phyloP scores from a whole-genome alignment of 2,329 filamentous ascomycete species.

The Rutstroemia sp. region DNA sequence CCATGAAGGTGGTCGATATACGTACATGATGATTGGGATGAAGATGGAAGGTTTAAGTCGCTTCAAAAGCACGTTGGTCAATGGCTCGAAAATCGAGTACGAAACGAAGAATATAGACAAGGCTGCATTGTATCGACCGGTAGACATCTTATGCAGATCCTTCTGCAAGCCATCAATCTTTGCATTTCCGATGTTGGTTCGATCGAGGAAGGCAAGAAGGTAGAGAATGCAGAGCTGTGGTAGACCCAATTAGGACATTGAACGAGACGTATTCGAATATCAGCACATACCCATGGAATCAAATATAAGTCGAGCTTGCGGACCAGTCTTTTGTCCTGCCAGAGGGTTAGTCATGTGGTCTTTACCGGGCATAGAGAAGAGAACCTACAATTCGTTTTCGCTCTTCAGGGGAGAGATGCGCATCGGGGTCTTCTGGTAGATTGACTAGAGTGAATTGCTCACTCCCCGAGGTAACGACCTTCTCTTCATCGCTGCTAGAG shows the following conservation, averaged over 20 bases:
- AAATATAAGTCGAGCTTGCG: slow-evolving; percentile 54
- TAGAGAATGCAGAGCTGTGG: slow-evolving; percentile 62
- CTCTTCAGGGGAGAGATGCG: slow-evolving; percentile 56
- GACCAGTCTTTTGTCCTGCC: slow-evolving; percentile 54
- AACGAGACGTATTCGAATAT: neutral
- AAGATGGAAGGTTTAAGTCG: slow-evolving; percentile 68
- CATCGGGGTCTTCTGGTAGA: slow-evolving; percentile 48
- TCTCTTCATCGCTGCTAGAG: slow-evolving; percentile 7
- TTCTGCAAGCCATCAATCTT: slow-evolving; percentile 52
- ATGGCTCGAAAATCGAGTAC: slow-evolving; percentile 72
- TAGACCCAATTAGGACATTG: slow-evolving; percentile 34
- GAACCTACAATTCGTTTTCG: slow-evolving; percentile 48
- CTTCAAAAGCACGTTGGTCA: slow-evolving; percentile 67
- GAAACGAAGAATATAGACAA: slow-evolving; percentile 83
- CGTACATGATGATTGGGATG: slow-evolving; percentile 72
- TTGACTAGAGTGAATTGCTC: neutral
- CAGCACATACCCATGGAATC: slow-evolving; percentile 45
- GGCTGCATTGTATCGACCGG: slow-evolving; percentile 62
- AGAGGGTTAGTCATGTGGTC: neutral
- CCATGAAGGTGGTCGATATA: slow-evolving; percentile 28
- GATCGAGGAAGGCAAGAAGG: slow-evolving; percentile 65
- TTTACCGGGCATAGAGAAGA: neutral
- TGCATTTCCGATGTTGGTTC: slow-evolving; percentile 75
- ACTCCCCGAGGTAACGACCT: neutral
- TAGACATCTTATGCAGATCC: slow-evolving; percentile 54